Conservation (phyloP, 345 rosid species). For the Combretum micranthum region DNA sequence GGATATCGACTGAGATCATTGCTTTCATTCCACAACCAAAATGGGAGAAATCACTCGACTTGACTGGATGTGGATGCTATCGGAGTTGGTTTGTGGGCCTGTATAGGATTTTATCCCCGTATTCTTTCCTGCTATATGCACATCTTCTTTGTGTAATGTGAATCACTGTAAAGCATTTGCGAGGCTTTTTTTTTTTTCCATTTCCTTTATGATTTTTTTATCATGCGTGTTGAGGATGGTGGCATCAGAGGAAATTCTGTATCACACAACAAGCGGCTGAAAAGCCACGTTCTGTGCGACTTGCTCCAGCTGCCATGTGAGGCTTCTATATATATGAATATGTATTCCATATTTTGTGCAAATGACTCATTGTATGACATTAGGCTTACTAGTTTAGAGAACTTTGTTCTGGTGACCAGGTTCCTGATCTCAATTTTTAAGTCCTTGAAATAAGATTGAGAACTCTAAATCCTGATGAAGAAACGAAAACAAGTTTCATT, state of each 20-base stretch:
- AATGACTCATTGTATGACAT: no score
- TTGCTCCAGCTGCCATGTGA: no score
- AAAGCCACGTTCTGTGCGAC: no score
- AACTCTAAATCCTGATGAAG: no score
- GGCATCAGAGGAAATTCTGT: slow-evolving; percentile 5
- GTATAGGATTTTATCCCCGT: slow-evolving; percentile 2
- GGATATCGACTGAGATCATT: slow-evolving; percentile 19
- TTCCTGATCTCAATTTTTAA: no score
- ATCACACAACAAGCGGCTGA: neutral
- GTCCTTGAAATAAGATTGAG: no score
- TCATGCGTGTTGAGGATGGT: neutral
- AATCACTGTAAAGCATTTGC: slow-evolving; percentile 27
- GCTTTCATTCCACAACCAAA: slow-evolving; percentile 15
- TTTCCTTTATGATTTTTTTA: neutral
- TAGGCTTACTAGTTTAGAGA: no score
- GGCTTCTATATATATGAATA: no score
- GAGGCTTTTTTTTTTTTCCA: slow-evolving; percentile 14
- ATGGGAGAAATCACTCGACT: neutral
- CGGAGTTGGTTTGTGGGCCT: slow-evolving; percentile 11
- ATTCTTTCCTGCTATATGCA: slow-evolving; percentile 28
- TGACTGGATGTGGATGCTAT: neutral
- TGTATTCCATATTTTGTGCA: no score
- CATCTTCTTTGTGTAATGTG: slow-evolving; percentile 20
- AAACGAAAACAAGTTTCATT: no score
- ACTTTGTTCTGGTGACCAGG: no score